Base-by-base conservation (phyloP, 108 stramenopile species). In the Skeletonema tropicum region DNA sequence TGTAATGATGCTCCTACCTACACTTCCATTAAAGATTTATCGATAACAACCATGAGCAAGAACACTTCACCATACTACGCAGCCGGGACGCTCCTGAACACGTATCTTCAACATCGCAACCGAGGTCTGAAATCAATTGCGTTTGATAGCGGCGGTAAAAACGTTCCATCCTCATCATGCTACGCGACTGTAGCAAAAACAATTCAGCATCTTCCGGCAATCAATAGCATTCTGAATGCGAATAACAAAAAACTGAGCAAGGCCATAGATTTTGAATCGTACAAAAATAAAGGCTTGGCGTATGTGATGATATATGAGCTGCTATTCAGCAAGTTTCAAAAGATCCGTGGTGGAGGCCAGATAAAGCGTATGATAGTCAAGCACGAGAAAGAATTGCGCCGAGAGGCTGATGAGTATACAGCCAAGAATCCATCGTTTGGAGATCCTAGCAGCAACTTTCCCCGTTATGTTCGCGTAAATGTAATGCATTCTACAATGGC, bases 291-390 rank as follows among this genome's bases (percentile, higher is more conserved):
- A 32, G 89, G 83, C 30, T 81, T 96, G 55, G 42, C 89, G 26
- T 96, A 92, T 58, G 89, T 96, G 41, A 80, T 96, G 61, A 48
- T 93, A 31, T 94, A 93, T 57, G 95, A 96, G 71, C 72, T 96
- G 26, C 60, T 96, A 0, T 84, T 93, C 60, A 89, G 90, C 25
- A 91, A 92, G 30, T 93, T 94, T 60, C 83, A 85, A 67, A 77
- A 63, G 6, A 94, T 96, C 58, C 82, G 90, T 15, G 95, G 95
- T 2, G 95, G 95, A 49, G 95, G 95, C 5, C 82, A 82, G 19
- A 60, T 96, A 9, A 96, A 96, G 68, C 87, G 95, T 65, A 79
- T 87, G 75, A 81, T 96, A 25, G 73, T 92, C 76, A 74, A 82
- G 26, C 79, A 91, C 14, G 85, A 92, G 70, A 74, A 74, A 17